These are phyloP conservation scores for Pholiota microspora DNA, from an alignment of 768 basidiomycete genomes.

Conservation along the genomic window DNA sequence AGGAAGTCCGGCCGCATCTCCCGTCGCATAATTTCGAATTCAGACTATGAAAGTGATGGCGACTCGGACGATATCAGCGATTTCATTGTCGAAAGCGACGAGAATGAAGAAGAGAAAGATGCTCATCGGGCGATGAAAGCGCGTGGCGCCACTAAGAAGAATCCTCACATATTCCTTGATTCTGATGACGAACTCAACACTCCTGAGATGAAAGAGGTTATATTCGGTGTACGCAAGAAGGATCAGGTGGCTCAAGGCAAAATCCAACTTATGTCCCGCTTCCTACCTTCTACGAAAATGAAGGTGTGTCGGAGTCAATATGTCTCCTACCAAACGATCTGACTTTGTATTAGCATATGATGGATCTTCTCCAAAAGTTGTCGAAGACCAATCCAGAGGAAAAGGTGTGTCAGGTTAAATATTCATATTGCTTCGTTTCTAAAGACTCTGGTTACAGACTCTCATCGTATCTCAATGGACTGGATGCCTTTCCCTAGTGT, in stretches of 20 bases:
- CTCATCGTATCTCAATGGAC: slow-evolving; percentile 76
- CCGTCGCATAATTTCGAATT: slow-evolving; percentile 23
- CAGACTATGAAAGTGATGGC: slow-evolving; percentile 32
- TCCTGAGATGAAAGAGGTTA: slow-evolving; percentile 39
- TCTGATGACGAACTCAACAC: slow-evolving; percentile 41
- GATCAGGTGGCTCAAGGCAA: slow-evolving; percentile 26
- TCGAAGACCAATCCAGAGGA: slow-evolving; percentile 52
- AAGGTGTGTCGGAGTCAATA: slow-evolving; percentile 39
- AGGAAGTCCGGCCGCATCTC: slow-evolving; percentile 13
- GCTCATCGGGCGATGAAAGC: slow-evolving; percentile 36
- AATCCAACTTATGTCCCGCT: slow-evolving; percentile 48
- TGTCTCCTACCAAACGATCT: not conserved
- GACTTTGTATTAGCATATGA: slow-evolving; percentile 43
- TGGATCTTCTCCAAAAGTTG: slow-evolving; percentile 49
- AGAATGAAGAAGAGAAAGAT: slow-evolving; percentile 56
- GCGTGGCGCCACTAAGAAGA: slow-evolving; percentile 34
- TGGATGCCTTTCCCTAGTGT: slow-evolving; percentile 59
- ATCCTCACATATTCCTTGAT: slow-evolving; percentile 38
- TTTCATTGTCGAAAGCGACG: slow-evolving; percentile 51
- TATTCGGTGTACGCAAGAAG: slow-evolving; percentile 33
- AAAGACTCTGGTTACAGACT: slow-evolving; percentile 39
- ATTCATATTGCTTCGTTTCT: no score
- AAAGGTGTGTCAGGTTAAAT: slow-evolving; percentile 41
- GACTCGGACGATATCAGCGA: slow-evolving; percentile 45
- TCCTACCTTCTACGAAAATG: slow-evolving; percentile 76